Base-by-base conservation (phyloP, 2,329 filamentous ascomycete genomes). In the Cordyceps cicadae region DNA sequence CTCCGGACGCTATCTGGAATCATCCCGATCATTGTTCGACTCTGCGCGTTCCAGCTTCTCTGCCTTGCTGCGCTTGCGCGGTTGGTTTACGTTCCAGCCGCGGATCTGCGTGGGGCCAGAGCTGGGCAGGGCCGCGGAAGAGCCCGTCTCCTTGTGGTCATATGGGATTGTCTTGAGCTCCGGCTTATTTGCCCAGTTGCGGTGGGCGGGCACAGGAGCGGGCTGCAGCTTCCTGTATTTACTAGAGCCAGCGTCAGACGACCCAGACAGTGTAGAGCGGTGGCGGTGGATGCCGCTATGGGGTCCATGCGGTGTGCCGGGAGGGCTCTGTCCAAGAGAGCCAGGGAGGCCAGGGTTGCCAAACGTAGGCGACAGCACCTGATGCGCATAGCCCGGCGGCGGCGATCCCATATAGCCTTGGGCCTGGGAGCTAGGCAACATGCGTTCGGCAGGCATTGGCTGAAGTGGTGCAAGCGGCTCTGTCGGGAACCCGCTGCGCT, bases 101-200 rank as follows among this genome's bases (percentile, higher is more conserved):
- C 82, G 71, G 37, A 85, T 84, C 49, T 77, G 76, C 14, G 81
- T 82, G 0, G 82, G 82, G 0, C 81, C 82, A 17, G 78, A 80
- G 53, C 77, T 77, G 9, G 82, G 82, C 34, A 83, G 76, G 15
- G 81, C 80, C 54, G 84, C 81, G 19, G 77, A 77, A 2, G 81
- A 77, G 4, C 75, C 74, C 49, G 82, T 83, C 66, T 85, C 82
- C 67, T 84, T 85, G 67, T 84, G 83, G 21, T 81, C 79, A 64
- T 85, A 85, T 43, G 79, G 80, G 3, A 84, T 81, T 4, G 83
- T 83, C 60, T 82, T 79, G n/a, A 85, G 74, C 65, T 84, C 81
- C 17, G 78, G 75, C 66, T 77, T 79, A 60, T 73, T 73, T 7
- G 71, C 68, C 69, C 76, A 79, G 62, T 76, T 76, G 49, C 77